Base-by-base conservation (phyloP, 768 basidiomycete species). In the Collybiopsis confluens region DNA sequence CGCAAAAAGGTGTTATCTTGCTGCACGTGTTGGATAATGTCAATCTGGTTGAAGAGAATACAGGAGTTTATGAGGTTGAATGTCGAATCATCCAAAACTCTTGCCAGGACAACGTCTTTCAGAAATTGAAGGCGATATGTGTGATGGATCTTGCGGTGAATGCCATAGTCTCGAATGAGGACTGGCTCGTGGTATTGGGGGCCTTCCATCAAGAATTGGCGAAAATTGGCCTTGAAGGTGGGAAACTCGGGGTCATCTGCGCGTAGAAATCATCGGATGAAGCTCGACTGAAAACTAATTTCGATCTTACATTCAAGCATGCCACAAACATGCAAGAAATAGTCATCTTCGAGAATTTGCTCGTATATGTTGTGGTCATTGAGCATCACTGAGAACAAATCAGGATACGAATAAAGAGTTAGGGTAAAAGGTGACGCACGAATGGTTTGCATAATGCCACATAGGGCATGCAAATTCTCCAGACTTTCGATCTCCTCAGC, bases 31-130 rank as follows among this genome's bases (percentile, higher is more conserved):
- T 78, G 83, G 63, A 99, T 94, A 64, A 99, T 98, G 70, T 99
- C 97, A 62, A 96, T 93, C 68, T 99, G 96, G 72, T 98, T 97
- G 80, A 95, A 98, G 65, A 98, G 92, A 68, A 99, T 93, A 70
- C 91, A 91, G 1, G 92, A 94, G 70, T 94, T 98, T 64, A 98
- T 82, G 62, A 97, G 92, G 64, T 92, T 93, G 79, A 98, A 96
- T 0, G 95, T 98, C 2, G 91, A 88, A 68, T 99, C 97, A 62
- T 99, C 97, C 45, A 98, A 81, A 1, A 88, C 86, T 16, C 97
- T 87, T 0, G 94, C 92, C 45, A 99, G 88, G 38, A 99, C 92
- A 55, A 99, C 96, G 66, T 99, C 97, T 68, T 98, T 98, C 63
- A 99, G 86, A 70, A 93, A 98, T 64, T 93, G 92, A 6, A 99